Percentiles rank a stretch among this genome's conserved stretches.
These are phyloP conservation scores for Botrytis tulipae DNA, from an alignment of 2,329 filamentous ascomycete species.

Conservation along the genomic window DNA sequence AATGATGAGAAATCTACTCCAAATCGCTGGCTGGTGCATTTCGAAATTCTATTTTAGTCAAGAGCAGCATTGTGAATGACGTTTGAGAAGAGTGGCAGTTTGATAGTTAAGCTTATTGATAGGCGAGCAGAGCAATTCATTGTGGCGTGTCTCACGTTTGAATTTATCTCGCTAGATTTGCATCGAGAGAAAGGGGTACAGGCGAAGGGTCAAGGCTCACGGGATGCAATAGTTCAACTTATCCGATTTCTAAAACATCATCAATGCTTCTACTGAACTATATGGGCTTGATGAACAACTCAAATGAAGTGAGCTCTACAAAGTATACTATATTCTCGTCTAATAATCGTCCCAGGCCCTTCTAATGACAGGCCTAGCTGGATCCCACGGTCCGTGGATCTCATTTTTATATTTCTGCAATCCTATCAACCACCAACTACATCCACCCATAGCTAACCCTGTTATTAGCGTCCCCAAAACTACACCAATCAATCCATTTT, in stretches of 20 bases:
- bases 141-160: neutral
- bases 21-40: neutral
- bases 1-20: neutral
- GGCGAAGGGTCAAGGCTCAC: neutral
- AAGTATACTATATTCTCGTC: too few relatives aligned
- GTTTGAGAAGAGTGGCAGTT: neutral
- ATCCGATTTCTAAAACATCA: neutral
- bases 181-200: neutral
- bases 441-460: constrained; percentile 81
- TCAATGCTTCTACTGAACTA: neutral
- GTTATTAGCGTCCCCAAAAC: constrained; percentile 73
- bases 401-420: constrained; percentile 99
- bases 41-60: neutral
- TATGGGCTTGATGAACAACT: neutral
- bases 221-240: neutral
- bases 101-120: neutral
- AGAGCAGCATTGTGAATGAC: neutral
- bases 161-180: neutral
- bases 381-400: constrained; percentile 97
- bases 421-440: constrained; percentile 97
- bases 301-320: neutral
- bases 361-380: constrained; percentile 82
- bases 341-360: constrained; percentile 21
- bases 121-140: neutral
- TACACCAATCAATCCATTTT: constrained; percentile 57